Evolutionary conservation across 495 filamentous ascomycete genomes (phyloP).

Genomic region (Lindgomyces ingoldianus): DNA sequence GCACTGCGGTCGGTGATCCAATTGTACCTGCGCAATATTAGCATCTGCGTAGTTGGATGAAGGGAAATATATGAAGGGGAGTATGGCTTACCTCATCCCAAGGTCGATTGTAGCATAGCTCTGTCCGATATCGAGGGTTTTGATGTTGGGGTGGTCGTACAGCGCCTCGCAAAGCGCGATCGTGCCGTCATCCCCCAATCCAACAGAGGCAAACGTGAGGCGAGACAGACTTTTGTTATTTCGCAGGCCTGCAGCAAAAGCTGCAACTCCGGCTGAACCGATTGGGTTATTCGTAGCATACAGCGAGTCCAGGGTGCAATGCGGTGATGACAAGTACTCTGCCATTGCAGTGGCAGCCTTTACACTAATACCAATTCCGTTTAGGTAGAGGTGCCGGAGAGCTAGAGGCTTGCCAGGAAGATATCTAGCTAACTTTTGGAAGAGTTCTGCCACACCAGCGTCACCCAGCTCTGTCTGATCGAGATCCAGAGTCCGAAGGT

Average conservation of each 20-base stretch:
- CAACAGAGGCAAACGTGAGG: constrained; percentile 41
- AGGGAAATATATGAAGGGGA: constrained; percentile 27
- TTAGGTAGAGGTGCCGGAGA: constrained; percentile 47
- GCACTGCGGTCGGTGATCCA: constrained; percentile 27
- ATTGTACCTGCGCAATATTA: constrained; percentile 25
- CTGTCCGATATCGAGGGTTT: constrained; percentile 42
- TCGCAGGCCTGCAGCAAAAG: constrained; percentile 38
- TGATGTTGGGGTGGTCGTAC: constrained; percentile 29
- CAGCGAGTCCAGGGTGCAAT: constrained; percentile 41
- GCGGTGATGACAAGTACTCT: constrained; percentile 38
- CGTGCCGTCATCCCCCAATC: constrained; percentile 35
- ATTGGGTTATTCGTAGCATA: constrained; percentile 46
- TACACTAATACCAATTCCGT: constrained; percentile 43
- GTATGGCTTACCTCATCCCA: constrained; percentile 43
- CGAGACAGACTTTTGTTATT: constrained; percentile 38
- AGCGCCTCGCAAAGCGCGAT: constrained; percentile 37
- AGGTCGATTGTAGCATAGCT: constrained; percentile 45
- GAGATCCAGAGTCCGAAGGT: constrained; percentile 48
- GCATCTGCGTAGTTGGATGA: background rate
- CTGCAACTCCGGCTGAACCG: constrained; percentile 32
- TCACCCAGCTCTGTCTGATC: constrained; percentile 50
- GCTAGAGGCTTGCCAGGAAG: constrained; percentile 20
- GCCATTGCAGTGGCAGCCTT: constrained; percentile 39
- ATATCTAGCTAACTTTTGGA: constrained; percentile 36
- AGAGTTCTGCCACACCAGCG: constrained; percentile 42